These are phyloP conservation scores for Clitopilus passeckerianus DNA, from an alignment of 768 basidiomycete species.

Conservation along the genomic window DNA sequence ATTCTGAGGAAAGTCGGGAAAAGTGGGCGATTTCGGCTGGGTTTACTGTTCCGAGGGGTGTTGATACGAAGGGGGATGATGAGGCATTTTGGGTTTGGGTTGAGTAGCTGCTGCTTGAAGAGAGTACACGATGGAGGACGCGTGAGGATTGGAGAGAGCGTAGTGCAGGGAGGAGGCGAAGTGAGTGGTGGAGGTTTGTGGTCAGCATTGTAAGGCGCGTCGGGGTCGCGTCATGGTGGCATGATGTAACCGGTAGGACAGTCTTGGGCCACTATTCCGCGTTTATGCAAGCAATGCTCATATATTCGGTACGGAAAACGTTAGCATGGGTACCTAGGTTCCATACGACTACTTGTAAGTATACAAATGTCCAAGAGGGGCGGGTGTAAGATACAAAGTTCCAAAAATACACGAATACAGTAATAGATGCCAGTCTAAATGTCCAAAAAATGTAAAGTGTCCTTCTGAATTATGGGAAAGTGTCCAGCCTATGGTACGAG, in stretches of 20 bases:
- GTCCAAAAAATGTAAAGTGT: background rate
- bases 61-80: background rate
- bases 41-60: slow-evolving; percentile 47
- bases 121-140: background rate
- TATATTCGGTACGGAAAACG: too few species aligned
- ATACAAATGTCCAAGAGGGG: background rate
- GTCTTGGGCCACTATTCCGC: too few species aligned
- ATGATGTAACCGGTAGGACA: background rate
- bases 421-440: background rate
- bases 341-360: too few species aligned
- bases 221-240: background rate
- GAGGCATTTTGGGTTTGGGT: background rate
- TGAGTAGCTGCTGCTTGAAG: background rate
- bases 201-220: background rate
- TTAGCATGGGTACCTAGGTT: too few species aligned
- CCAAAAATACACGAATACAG: background rate
- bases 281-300: too few species aligned
- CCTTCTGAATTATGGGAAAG: background rate
- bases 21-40: slow-evolving; percentile 83
- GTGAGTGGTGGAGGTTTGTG: background rate
- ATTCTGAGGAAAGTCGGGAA: slow-evolving; percentile 66
- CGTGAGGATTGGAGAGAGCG: background rate
- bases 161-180: background rate
- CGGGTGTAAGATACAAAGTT: background rate
- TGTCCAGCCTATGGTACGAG: background rate